These are phyloP conservation scores for Phytophthora podocarpi DNA, from an alignment of 352 stramenopile species.

Conservation along the genomic window DNA sequence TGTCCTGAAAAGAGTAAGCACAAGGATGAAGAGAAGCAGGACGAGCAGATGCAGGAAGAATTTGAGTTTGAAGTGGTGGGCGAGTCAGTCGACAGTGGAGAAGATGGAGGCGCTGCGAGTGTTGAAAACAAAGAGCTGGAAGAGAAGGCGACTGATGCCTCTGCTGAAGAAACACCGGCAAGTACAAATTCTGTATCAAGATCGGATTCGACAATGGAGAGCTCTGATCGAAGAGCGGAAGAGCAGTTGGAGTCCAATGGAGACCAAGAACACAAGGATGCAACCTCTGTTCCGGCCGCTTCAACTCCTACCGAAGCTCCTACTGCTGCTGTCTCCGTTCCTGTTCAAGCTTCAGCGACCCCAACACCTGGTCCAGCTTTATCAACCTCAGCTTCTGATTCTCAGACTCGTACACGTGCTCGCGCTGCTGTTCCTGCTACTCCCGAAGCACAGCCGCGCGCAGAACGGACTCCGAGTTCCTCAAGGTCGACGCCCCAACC, in stretches of 20 bases:
- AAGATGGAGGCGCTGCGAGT: constrained; percentile 16
- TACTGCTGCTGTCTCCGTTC: neutral
- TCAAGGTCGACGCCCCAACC: neutral
- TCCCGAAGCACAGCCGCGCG: neutral
- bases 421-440: neutral
- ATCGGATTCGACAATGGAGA: neutral
- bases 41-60: constrained; percentile 9
- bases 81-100: constrained; percentile 9
- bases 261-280: neutral
- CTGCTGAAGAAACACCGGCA: neutral
- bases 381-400: constrained; percentile 3
- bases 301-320: neutral
- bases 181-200: neutral
- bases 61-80: constrained; percentile 15
- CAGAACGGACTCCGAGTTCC: neutral
- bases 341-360: constrained; percentile 1
- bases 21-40: constrained; percentile 3
- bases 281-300: neutral
- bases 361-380: neutral
- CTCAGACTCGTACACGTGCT: neutral
- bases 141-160: neutral
- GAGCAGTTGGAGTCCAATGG: neutral
- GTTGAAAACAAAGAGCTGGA: constrained; percentile 11
- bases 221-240: neutral
- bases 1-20: neutral